Percentiles rank a stretch among this genome's conserved stretches.
These are phyloP conservation scores for Colletotrichum agaves DNA, from an alignment of 2,329 filamentous ascomycete species.

Conservation along the genomic window DNA sequence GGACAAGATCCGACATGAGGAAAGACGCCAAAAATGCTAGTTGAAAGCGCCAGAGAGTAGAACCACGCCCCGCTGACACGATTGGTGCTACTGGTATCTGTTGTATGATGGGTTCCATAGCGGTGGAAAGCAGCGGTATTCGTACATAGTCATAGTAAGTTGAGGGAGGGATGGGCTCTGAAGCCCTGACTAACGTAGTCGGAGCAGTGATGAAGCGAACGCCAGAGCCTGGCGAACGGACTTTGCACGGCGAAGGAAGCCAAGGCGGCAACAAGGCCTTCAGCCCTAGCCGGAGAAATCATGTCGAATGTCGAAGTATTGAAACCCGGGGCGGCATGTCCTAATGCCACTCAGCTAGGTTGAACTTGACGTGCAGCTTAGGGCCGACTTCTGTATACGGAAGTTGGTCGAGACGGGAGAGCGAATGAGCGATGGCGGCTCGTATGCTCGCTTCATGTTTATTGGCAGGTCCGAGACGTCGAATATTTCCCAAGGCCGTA, in stretches of 20 bases:
- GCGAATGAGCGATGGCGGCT: background rate
- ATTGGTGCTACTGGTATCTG: background rate
- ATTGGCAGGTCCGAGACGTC: too few species aligned
- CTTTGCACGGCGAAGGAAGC: conserved; percentile 1
- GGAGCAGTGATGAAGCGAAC: background rate
- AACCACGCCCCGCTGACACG: conserved; percentile 1
- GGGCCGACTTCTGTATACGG: background rate
- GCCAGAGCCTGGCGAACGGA: background rate
- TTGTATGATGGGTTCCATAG: conserved; percentile 1
- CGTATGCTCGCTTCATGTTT: background rate
- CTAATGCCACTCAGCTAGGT: background rate
- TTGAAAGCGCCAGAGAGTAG: background rate
- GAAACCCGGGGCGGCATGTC: background rate
- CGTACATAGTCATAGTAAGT: too few species aligned
- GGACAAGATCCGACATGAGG: conserved; percentile 10
- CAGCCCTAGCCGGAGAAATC: conserved; percentile 17
- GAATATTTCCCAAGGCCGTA: background rate
- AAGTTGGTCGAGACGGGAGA: background rate
- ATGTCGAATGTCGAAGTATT: background rate
- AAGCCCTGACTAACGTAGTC: background rate
- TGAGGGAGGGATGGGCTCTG: background rate
- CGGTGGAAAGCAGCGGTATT: background rate
- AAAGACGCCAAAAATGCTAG: background rate
- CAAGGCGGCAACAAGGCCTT: background rate
- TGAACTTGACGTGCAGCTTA: background rate